Evolutionary conservation across 169 alveolate species (phyloP).

Genomic region (Plasmodium falciparum): DNA sequence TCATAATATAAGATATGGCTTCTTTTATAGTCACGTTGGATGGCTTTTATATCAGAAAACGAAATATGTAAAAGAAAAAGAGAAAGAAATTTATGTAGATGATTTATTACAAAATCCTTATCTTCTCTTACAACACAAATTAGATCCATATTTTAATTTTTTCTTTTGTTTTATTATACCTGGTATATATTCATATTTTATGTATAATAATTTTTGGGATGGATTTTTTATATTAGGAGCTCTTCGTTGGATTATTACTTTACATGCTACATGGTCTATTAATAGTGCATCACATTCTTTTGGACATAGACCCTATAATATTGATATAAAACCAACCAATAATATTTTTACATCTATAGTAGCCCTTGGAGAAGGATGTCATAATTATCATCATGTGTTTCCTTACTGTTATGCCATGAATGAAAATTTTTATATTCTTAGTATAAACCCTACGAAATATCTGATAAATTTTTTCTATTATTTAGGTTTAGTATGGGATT

Average conservation of each 20-base stretch:
- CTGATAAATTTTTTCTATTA: slow-evolving; percentile 46
- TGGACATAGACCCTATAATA: slow-evolving; percentile 85
- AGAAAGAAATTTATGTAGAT: slow-evolving; percentile 77
- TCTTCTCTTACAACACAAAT: slow-evolving; percentile 78
- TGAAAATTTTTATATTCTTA: slow-evolving; percentile 79
- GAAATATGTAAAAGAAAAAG: slow-evolving; percentile 78
- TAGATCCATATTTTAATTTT: slow-evolving; percentile 88
- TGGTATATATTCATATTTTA: slow-evolving; percentile 80
- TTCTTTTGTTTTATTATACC: slow-evolving; percentile 87
- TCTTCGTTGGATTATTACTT: slow-evolving; percentile 83
- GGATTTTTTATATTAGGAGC: slow-evolving; percentile 87
- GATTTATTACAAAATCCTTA: slow-evolving; percentile 80
- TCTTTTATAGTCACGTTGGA: slow-evolving; percentile 90
- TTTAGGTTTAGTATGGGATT: slow-evolving; percentile 78
- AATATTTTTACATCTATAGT: slow-evolving; percentile 84
- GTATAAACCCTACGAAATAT: slow-evolving; percentile 70
- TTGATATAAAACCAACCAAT: slow-evolving; percentile 77
- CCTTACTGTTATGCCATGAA: slow-evolving; percentile 90
- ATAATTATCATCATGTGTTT: slow-evolving; percentile 91
- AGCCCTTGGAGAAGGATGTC: slow-evolving; percentile 92
- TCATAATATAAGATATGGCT: slow-evolving; percentile 87
- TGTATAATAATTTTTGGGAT: slow-evolving; percentile 84
- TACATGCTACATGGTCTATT: slow-evolving; percentile 90
- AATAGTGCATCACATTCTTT: slow-evolving; percentile 88
- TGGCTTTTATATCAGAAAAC: slow-evolving; percentile 88